Evolutionary conservation across 2,329 filamentous ascomycete genomes (phyloP), one percentile per base, ranked within the genome.

Genomic region (Berkeleyomyces basicola): DNA sequence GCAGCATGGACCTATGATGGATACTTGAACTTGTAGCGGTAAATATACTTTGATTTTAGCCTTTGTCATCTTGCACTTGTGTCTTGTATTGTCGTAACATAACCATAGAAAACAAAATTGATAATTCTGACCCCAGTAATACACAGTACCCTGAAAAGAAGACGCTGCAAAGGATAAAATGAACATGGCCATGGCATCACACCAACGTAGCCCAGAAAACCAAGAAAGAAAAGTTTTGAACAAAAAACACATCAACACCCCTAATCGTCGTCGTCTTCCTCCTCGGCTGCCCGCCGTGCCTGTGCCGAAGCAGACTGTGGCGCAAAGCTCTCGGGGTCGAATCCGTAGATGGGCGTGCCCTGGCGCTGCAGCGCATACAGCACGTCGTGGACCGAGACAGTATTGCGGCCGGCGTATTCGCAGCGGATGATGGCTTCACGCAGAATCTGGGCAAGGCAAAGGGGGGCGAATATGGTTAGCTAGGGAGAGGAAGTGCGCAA

Each of bases 361-460:
- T 79, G 71, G 0, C 76, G 70, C 0, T 71, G 71, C 0, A 85
- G 69, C 0, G 77, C 72, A 60, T 79, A 76, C 0, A 85, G 70
- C 68, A 86, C 85, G 66, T 88, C 85, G 0, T 75, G 71, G 0
- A 82, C 75, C 0, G 82, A 86, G 0, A 88, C 76, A 0, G 85
- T 88, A 71, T 87, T 87, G 0, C 79, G 73, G 0, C 74, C 71
- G 0, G 78, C 70, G 58, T 86, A 74, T 7, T 86, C 83, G 0
- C 77, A 73, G 33, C 79, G 82, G 0, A 72, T 70, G 0, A 79
- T 74, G 4, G 76, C 79, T 47, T 80, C 75, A 0, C 67, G 66
- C 0, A 86, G 68, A 1, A 86, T 78, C 82, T 84, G 7, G 40
- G 10, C 9, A 9, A 2, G 23, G 23, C 23, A 23, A 23, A 23